Evolutionary conservation across 495 filamentous ascomycete genomes (phyloP), one percentile per base, ranked within the genome.

Genomic region (Neurospora sp.): DNA sequence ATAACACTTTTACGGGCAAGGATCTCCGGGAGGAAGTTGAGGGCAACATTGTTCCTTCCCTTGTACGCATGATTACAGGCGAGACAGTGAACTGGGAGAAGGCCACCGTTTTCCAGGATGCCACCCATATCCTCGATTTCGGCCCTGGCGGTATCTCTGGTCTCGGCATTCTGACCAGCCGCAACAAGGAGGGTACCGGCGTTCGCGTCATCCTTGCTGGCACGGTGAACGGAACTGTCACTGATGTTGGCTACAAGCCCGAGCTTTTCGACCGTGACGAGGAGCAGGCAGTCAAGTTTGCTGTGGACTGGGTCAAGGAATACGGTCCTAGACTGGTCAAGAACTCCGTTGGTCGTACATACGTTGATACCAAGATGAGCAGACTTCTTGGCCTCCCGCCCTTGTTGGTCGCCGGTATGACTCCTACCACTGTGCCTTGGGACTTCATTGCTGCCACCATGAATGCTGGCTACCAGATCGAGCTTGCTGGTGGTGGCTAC

Each of bases 331-430:
- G 89, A 69, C 87, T 99, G 53, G 89, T 94, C 75, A 93, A 92
- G 84, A 97, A 93, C 27, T 93, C 94, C 8, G 86, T 86, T 68
- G 96, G 96, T 31, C 88, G 91, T 78, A 96, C 91, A 1, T 97
- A 91, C 72, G 96, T 99, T 38, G 94, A 98, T 82, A 99, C 96
- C 53, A 97, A 97, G 87, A 97, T 99, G 93, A 97, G 94, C 83
- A 87, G 94, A 75, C 84, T 97, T 27, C 85, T 98, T 41, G 94
- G 96, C 42, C 86, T 97, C 17, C 94, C 96, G 14, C 96, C 95
- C 0, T 84, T 98, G 69, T 92, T 97, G 90, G 93, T 97, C 16
- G 93, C 95, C 41, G 95, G 94, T 77, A 98, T 98, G 95, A 98
- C 94, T 3, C 95, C 94, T 17, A 91, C 90, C 74, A 98, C 94